Percentiles rank a stretch among this genome's conserved stretches.
These are phyloP conservation scores for Boechera divaricarpa DNA, from an alignment of 345 rosid genomes.

Conservation along the genomic window DNA sequence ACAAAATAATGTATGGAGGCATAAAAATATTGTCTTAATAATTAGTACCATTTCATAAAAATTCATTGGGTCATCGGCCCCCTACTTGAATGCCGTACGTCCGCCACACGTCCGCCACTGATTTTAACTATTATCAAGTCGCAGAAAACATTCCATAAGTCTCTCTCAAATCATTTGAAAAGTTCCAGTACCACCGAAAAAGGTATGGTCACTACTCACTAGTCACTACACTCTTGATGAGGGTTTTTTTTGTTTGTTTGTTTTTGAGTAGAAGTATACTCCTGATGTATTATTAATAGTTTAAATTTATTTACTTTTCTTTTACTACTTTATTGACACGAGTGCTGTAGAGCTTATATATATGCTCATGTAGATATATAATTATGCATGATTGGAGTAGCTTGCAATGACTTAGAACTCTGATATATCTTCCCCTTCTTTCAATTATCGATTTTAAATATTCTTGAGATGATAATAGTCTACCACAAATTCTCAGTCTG, in stretches of 20 bases:
- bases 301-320: not conserved
- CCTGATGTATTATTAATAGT: not conserved
- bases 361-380: slow-evolving; percentile 9
- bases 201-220: not conserved
- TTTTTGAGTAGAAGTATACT: not conserved
- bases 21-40: no score
- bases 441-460: not conserved
- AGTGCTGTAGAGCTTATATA: not conserved
- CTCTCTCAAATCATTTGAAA: not conserved
- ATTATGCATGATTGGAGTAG: not conserved
- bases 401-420: slow-evolving; percentile 23
- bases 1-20: no score
- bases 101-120: no score
- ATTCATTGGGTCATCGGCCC: no score
- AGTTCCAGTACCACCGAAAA: not conserved
- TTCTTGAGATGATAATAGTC: slow-evolving; percentile 27
- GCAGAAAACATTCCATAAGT: not conserved
- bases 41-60: no score
- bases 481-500: slow-evolving; percentile 32
- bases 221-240: not conserved
- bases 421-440: not conserved
- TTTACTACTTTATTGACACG: slow-evolving; percentile 4
- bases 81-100: no score
- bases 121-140: not conserved
- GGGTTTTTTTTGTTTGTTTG: no score